Conservation (phyloP, 768 basidiomycete species). For the Tremella mesenterica region DNA sequence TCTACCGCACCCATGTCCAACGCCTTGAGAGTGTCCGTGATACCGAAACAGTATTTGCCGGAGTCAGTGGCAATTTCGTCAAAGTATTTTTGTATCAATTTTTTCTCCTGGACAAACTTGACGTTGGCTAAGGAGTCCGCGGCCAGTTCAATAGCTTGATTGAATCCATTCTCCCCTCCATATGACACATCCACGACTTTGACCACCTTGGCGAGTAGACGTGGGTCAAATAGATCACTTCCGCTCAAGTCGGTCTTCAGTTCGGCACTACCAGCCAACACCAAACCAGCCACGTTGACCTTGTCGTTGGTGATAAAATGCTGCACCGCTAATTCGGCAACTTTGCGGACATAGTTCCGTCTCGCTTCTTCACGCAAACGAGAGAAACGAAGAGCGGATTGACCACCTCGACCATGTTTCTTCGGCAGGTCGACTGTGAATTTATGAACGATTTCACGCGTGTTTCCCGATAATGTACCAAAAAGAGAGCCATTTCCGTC, state of each 20-base stretch:
- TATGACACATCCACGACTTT: constrained; percentile 98
- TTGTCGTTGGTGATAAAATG: constrained; percentile 97
- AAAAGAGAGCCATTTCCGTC: constrained; percentile 80
- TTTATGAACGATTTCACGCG: constrained; percentile 93
- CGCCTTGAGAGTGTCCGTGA: constrained; percentile 91
- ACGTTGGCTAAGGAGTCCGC: constrained; percentile 94
- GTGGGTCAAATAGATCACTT: constrained; percentile 89
- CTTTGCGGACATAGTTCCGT: constrained; percentile 99
- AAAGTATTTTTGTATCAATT: constrained; percentile 93
- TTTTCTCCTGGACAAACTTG: constrained; percentile 99
- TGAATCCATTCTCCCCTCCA: constrained; percentile 97
- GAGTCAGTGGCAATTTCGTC: constrained; percentile 98
- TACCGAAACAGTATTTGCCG: constrained; percentile 92
- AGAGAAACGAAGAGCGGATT: constrained; percentile 98
- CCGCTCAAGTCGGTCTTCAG: constrained; percentile 97
- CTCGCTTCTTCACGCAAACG: constrained; percentile 98
- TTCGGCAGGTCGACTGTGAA: constrained; percentile 98
- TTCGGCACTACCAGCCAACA: constrained; percentile 93
- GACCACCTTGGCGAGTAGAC: constrained; percentile 83
- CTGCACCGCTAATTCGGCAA: constrained; percentile 92
- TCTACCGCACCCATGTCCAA: constrained; percentile 94
- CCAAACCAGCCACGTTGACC: constrained; percentile 92
- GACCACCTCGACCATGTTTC: constrained; percentile 99
- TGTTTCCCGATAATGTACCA: constrained; percentile 90
- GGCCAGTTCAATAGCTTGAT: constrained; percentile 96